Percentiles rank a stretch among this genome's conserved stretches.
phyloP scores from a whole-genome alignment of 2,329 filamentous ascomycete species.

The Neodidymelliopsis sp. region DNA sequence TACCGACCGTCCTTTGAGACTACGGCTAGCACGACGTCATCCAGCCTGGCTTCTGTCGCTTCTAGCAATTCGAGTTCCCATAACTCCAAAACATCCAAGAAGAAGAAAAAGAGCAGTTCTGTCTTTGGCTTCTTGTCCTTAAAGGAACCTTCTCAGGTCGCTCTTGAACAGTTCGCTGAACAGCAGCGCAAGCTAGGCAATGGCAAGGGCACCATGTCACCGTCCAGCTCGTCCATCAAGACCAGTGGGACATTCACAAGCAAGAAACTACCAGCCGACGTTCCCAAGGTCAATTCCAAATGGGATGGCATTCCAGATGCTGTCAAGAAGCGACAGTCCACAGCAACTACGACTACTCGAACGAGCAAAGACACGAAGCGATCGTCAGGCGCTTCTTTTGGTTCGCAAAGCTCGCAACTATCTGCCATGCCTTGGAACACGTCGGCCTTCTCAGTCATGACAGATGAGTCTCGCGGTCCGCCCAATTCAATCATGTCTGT shows the following conservation, averaged over 20 bases:
- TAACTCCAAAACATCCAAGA: conserved; percentile 40
- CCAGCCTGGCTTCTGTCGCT: conserved; percentile 43
- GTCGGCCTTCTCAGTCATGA: conserved; percentile 34
- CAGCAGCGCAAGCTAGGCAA: conserved; percentile 52
- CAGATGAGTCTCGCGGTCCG: conserved; percentile 36
- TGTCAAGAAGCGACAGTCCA: conserved; percentile 39
- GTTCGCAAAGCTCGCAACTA: conserved; percentile 19
- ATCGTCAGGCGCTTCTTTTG: conserved; percentile 27
- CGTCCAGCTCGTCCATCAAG: conserved; percentile 15
- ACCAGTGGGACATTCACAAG: conserved; percentile 37
- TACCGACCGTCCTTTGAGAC: conserved; percentile 27
- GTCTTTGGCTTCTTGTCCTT: conserved; percentile 57
- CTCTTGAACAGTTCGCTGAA: conserved; percentile 56
- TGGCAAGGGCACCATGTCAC: conserved; percentile 29
- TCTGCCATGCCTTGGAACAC: conserved; percentile 19
- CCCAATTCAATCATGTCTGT: conserved; percentile 42
- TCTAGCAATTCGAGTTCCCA: conserved; percentile 37
- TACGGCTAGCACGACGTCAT: conserved; percentile 32
- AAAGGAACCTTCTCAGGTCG: conserved; percentile 58
- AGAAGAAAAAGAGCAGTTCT: conserved; percentile 45
- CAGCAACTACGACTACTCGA: conserved; percentile 11
- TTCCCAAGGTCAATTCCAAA: conserved; percentile 63
- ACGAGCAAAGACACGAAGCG: conserved; percentile 25
- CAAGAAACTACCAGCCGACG: conserved; percentile 56
- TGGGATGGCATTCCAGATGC: conserved; percentile 61